Conservation (phyloP, 2,329 filamentous ascomycete genomes). For the Escovopsis weberi region DNA sequence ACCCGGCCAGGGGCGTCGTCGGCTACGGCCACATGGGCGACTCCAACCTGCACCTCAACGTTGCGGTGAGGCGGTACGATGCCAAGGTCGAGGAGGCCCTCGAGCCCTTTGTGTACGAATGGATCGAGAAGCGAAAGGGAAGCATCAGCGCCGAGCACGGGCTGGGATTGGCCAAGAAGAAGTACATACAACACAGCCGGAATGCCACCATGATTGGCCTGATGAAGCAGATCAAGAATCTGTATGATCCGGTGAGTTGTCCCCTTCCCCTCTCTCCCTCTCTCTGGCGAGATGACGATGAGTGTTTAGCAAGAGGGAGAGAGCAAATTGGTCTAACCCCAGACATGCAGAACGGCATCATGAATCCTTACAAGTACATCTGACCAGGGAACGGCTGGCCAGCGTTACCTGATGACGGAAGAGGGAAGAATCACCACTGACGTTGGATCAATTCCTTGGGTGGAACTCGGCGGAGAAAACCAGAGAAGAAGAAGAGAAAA, state of each 20-base stretch:
- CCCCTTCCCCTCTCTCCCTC: constrained; percentile 3
- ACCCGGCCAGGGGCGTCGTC: constrained; percentile 77
- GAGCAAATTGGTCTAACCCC: too few relatives aligned
- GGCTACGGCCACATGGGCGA: constrained; percentile 99
- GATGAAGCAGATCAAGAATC: constrained; percentile 89
- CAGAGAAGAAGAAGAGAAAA: too few relatives aligned
- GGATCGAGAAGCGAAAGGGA: constrained; percentile 75
- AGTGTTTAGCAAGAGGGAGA: not conserved
- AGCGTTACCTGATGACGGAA: not conserved
- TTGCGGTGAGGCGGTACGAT: constrained; percentile 70
- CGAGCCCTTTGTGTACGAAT: constrained; percentile 95
- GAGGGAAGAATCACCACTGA: not conserved
- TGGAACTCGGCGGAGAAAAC: too few relatives aligned
- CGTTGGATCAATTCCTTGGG: too few relatives aligned
- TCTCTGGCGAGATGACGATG: constrained; percentile 2
- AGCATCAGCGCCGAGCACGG: constrained; percentile 97
- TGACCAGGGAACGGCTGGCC: constrained; percentile 14
- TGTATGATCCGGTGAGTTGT: constrained; percentile 79
- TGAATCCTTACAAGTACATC: constrained; percentile 99
- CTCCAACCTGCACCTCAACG: constrained; percentile 86
- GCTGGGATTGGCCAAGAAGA: constrained; percentile 86
- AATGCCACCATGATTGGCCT: constrained; percentile 73
- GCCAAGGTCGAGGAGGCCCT: constrained; percentile 73
- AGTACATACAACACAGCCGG: constrained; percentile 85
- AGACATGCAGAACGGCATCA: constrained; percentile 67